Conservation (phyloP, 768 basidiomycete species). For the Dictyophora rubrovolvata region DNA sequence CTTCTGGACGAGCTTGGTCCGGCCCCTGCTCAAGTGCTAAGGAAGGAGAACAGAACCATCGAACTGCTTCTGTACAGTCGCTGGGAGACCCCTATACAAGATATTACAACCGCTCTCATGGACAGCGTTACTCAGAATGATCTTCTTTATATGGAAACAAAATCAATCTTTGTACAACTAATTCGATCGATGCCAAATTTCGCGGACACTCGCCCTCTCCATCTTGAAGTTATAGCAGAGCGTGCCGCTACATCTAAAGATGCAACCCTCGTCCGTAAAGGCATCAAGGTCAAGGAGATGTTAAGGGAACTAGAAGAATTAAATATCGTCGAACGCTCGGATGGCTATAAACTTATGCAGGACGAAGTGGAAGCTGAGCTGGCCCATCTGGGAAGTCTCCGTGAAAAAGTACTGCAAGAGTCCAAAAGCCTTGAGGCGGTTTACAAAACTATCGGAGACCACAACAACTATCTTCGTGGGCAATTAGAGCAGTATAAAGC, state of each 20-base stretch:
- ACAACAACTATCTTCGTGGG: conserved; percentile 92
- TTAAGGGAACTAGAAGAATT: conserved; percentile 88
- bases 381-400: conserved; percentile 88
- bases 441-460: conserved; percentile 98
- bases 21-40: conserved; percentile 90
- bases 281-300: conserved; percentile 99
- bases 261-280: conserved; percentile 86
- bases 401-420: conserved; percentile 91
- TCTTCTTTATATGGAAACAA: conserved; percentile 99
- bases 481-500: conserved; percentile 99
- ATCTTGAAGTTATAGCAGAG: conserved; percentile 83
- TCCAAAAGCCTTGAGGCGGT: conserved; percentile 90
- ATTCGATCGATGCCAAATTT: conserved; percentile 87
- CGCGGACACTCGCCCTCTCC: conserved; percentile 78
- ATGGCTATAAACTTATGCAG: conserved; percentile 91
- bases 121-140: conserved; percentile 95
- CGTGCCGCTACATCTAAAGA: conserved; percentile 96
- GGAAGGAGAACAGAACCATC: conserved; percentile 93
- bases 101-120: conserved; percentile 93
- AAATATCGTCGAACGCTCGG: conserved; percentile 69
- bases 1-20: conserved; percentile 92
- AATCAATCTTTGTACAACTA: conserved; percentile 97
- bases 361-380: conserved; percentile 96
- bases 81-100: conserved; percentile 99
- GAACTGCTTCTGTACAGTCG: conserved; percentile 90